Percentiles rank a stretch among this genome's conserved stretches.
Evolutionary conservation across 1,284 basidiomycete species (phyloP).

Genomic region (Ceratobasidium sp.): DNA sequence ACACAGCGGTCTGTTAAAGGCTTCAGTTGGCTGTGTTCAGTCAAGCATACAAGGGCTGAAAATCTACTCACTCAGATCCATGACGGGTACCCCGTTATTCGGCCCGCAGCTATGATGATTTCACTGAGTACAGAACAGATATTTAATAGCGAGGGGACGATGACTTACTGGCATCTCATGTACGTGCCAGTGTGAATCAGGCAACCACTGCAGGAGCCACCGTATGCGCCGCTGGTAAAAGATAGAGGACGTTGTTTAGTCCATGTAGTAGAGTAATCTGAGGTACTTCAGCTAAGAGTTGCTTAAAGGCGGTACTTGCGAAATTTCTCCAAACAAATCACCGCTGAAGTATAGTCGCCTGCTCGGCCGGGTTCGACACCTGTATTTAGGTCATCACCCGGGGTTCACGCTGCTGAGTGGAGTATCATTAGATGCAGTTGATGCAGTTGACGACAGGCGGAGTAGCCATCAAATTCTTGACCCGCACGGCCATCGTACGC

Average conservation of each 20-base stretch:
- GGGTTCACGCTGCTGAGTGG: too few species aligned
- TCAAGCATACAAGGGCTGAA: not conserved
- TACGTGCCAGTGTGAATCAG: slow-evolving; percentile 13
- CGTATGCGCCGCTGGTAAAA: slow-evolving; percentile 9
- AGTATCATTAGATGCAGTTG: too few species aligned
- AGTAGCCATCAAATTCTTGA: too few species aligned
- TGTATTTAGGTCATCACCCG: too few species aligned
- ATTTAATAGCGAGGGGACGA: not conserved
- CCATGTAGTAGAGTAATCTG: not conserved
- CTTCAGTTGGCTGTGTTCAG: not conserved
- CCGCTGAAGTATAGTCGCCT: too few species aligned
- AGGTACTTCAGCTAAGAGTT: too few species aligned
- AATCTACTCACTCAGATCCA: slow-evolving; percentile 5
- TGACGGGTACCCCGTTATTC: not conserved
- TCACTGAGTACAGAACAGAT: not conserved
- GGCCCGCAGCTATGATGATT: not conserved
- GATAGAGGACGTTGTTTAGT: not conserved
- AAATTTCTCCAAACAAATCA: too few species aligned
- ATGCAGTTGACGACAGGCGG: too few species aligned
- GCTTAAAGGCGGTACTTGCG: too few species aligned
- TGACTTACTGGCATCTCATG: slow-evolving; percentile 21
- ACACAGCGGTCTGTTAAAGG: slow-evolving; percentile 10
- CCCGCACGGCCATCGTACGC: too few species aligned
- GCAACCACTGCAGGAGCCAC: slow-evolving; percentile 21
- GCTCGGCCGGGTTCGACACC: too few species aligned